These are phyloP conservation scores for Penicillium sp. DNA, from an alignment of 2,329 filamentous ascomycete genomes.

Conservation along the genomic window DNA sequence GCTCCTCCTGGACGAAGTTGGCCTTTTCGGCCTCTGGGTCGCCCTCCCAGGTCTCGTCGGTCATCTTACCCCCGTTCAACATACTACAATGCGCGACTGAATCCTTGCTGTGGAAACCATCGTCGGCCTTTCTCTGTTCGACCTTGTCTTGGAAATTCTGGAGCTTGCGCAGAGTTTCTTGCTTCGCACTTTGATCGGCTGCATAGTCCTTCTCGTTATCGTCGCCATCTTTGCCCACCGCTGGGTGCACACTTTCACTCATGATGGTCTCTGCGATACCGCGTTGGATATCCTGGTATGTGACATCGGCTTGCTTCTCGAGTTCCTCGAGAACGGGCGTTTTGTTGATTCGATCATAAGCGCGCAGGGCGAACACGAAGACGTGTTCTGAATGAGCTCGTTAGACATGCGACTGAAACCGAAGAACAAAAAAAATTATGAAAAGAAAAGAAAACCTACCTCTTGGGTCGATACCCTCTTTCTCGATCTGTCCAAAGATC, in stretches of 20 bases:
- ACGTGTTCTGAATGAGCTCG: slow-evolving; percentile 61
- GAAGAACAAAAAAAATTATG: not conserved
- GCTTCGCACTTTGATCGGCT: slow-evolving; percentile 34
- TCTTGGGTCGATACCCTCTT: slow-evolving; percentile 71
- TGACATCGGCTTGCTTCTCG: slow-evolving; percentile 78
- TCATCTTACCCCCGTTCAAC: slow-evolving; percentile 63
- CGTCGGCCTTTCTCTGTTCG: slow-evolving; percentile 27
- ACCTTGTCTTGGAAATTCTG: slow-evolving; percentile 42
- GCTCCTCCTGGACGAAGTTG: slow-evolving; percentile 91
- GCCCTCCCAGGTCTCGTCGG: slow-evolving; percentile 75
- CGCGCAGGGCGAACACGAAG: slow-evolving; percentile 90
- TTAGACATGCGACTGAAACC: not conserved
- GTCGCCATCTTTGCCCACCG: slow-evolving; percentile 47
- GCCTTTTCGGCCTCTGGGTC: slow-evolving; percentile 72
- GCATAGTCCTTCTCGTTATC: slow-evolving; percentile 42
- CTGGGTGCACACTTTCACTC: slow-evolving; percentile 65
- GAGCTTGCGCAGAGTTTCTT: slow-evolving; percentile 32
- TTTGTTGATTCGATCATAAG: slow-evolving; percentile 88
- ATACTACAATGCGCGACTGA: slow-evolving; percentile 78
- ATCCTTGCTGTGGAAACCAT: slow-evolving; percentile 45
- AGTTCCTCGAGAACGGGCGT: slow-evolving; percentile 70
- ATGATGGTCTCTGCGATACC: slow-evolving; percentile 89
- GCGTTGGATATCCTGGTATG: slow-evolving; percentile 81
- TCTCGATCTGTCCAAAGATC: slow-evolving; percentile 76
- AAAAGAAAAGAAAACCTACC: slow-evolving; percentile 22